Evolutionary conservation across 345 rosid genomes (phyloP), one percentile per base, ranked within the genome.

Genomic region (Acer saccharum): DNA sequence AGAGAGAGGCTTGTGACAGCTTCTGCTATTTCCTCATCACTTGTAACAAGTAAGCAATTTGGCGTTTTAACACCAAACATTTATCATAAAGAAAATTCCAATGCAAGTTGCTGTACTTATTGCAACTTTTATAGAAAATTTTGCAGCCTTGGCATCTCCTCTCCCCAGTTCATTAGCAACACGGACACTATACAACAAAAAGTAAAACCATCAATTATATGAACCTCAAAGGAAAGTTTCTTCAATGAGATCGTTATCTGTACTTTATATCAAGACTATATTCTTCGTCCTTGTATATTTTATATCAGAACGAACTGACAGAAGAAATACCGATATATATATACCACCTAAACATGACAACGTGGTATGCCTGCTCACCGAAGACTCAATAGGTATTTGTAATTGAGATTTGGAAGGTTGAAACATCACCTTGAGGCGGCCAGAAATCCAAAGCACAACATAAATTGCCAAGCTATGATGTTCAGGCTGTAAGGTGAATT

Each of bases 81-180:
- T 69, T 25, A 57, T 66, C n/a, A 77, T 77, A 41, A 84, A 86
- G 78, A 83, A 23, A 18, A 87, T 80, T 25, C 94, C 94, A n/a
- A 87, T 25, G 21, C 72, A 1, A 12, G 65, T 32, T 41, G 91
- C 81, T 32, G 89, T 80, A 2, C 67, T 18, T 14, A 83, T 69
- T 44, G 82, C 82, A 48, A 89, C 90, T 84, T 86, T 83, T 2
- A 85, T 78, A 10, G 91, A 68, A 57, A 87, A 87, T 9, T 81
- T 84, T 50, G 86, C 89, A 2, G 89, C 90, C 46, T 80, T 75
- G 11, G 87, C 87, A 7, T 88, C 78, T 74, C 91, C 94, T 68
- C 82, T 82, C 6, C 92, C 94, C 62, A 91, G 39, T 78, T 85
- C 92, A 61, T 91, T 91, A 32, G 92, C 83, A 25, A 89, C 87